Percentiles rank a stretch among this genome's conserved stretches.
Evolutionary conservation across 75 land plant species (phyloP).

Genomic region (Pinus tabuliformis): DNA sequence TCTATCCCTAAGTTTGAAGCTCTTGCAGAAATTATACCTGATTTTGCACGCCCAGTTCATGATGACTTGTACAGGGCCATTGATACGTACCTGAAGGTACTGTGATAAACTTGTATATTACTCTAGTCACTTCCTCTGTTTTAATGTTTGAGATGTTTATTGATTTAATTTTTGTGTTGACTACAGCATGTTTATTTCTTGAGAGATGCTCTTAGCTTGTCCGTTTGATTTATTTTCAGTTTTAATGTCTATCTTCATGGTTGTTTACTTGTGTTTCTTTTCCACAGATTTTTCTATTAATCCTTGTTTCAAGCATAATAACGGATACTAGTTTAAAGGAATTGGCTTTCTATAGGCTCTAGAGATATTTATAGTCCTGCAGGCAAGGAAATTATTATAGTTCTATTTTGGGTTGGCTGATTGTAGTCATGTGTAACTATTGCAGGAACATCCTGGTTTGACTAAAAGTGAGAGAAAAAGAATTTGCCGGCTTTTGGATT

Average conservation of each 20-base stretch:
- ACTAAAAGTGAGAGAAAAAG: constrained; percentile 60
- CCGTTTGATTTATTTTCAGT: neutral
- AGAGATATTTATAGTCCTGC: neutral
- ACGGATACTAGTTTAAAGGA: too few species aligned
- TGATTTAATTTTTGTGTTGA: too few species aligned
- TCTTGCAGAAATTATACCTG: constrained; percentile 62
- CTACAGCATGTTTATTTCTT: too few species aligned
- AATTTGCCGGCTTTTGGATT: constrained; percentile 63
- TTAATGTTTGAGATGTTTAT: too few species aligned
- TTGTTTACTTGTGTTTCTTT: neutral
- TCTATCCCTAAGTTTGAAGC: constrained; percentile 47
- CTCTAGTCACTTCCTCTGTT: neutral
- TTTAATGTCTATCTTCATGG: neutral
- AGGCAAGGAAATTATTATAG: neutral
- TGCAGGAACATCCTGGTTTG: constrained; percentile 65
- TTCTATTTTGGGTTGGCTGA: neutral
- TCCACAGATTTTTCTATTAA: neutral
- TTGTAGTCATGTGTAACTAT: neutral
- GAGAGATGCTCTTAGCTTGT: too few species aligned
- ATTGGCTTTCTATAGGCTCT: too few species aligned
- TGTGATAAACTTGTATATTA: neutral
- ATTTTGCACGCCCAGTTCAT: constrained; percentile 62
- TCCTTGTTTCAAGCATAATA: neutral
- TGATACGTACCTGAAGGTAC: constrained; percentile 75
- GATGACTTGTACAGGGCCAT: constrained; percentile 76